phyloP scores from a whole-genome alignment of 495 filamentous ascomycete species.

The Penicillium pancosmium region DNA sequence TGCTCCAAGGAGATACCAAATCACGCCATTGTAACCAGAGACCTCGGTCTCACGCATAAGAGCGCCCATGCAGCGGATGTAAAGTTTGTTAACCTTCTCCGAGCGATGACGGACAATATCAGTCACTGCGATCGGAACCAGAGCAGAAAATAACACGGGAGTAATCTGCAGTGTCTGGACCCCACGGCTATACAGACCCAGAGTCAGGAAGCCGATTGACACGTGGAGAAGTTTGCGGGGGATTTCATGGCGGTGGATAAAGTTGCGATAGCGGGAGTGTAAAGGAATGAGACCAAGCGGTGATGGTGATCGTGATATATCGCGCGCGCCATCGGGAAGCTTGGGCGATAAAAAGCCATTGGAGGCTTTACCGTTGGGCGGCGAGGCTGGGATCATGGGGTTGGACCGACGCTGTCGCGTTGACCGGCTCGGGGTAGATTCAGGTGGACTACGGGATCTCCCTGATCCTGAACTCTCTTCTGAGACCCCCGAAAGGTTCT shows the following conservation, averaged over 20 bases:
- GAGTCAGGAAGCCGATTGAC: conserved; percentile 91
- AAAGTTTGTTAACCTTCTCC: conserved; percentile 79
- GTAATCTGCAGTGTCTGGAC: conserved; percentile 74
- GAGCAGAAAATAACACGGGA: conserved; percentile 75
- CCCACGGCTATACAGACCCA: conserved; percentile 78
- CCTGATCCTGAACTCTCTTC: conserved; percentile 36
- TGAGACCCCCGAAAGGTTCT: conserved; percentile 43
- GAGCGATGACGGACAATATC: conserved; percentile 83
- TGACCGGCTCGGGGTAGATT: conserved; percentile 15
- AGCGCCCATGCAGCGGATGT: conserved; percentile 80
- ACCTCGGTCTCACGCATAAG: conserved; percentile 98
- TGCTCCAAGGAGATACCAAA: conserved; percentile 91
- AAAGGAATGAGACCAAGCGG: conserved; percentile 95
- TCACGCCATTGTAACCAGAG: conserved; percentile 89
- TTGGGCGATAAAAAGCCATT: conserved; percentile 77
- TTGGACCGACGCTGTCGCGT: conserved; percentile 46
- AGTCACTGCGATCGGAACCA: conserved; percentile 85
- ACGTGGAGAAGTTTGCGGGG: conserved; percentile 63
- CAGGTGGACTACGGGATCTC: conserved; percentile 28
- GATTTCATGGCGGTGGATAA: conserved; percentile 56
- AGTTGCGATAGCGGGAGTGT: conserved; percentile 60
- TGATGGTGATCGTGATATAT: conserved; percentile 83
- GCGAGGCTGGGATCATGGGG: conserved; percentile 47
- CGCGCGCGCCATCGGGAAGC: conserved; percentile 61
- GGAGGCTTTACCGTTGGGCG: conserved; percentile 43